A percentile compares a stretch with the other conserved stretches of the same genome.
phyloP scores from a whole-genome alignment of 1,139 yeast genomes.

The Scheffersomyces stambukii region DNA sequence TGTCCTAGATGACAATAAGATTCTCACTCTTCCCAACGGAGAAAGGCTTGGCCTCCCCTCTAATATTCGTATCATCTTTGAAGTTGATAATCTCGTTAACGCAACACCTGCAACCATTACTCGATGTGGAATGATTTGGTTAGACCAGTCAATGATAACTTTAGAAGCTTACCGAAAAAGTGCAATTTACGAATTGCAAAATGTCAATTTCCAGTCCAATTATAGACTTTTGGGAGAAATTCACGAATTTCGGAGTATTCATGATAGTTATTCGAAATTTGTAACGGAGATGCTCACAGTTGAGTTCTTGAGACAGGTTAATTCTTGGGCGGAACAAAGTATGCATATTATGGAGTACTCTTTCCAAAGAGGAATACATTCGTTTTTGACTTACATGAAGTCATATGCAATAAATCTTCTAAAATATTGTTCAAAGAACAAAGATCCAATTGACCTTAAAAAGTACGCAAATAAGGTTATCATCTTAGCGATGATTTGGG shows the following conservation, averaged over 20 bases:
- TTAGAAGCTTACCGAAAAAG: constrained; percentile 17
- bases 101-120: constrained; percentile 92
- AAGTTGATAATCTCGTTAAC: constrained; percentile 58
- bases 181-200: constrained; percentile 19
- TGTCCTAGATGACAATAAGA: constrained; percentile 82
- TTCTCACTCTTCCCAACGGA: constrained; percentile 84
- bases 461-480: constrained; percentile 35
- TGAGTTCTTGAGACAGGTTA: constrained; percentile 1
- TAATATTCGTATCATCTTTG: constrained; percentile 68
- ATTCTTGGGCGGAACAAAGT: constrained; percentile 14
- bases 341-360: constrained; percentile 56
- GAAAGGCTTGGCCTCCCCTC: constrained; percentile 70
- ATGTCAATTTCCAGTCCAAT: constrained; percentile 6
- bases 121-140: constrained; percentile 88
- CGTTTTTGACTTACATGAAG: constrained; percentile 28
- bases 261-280: constrained; percentile 1
- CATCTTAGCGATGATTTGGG: constrained; percentile 55
- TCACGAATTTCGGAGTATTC: constrained; percentile 1
- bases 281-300: neutral
- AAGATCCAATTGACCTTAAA: constrained; percentile 15
- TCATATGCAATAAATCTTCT: no score
- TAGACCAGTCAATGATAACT: constrained; percentile 34
- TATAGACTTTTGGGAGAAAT: constrained; percentile 4
- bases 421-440: constrained; percentile 12
- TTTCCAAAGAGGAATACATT: constrained; percentile 32